Base-by-base conservation (phyloP, 495 filamentous ascomycete species). In the Halenospora varia region DNA sequence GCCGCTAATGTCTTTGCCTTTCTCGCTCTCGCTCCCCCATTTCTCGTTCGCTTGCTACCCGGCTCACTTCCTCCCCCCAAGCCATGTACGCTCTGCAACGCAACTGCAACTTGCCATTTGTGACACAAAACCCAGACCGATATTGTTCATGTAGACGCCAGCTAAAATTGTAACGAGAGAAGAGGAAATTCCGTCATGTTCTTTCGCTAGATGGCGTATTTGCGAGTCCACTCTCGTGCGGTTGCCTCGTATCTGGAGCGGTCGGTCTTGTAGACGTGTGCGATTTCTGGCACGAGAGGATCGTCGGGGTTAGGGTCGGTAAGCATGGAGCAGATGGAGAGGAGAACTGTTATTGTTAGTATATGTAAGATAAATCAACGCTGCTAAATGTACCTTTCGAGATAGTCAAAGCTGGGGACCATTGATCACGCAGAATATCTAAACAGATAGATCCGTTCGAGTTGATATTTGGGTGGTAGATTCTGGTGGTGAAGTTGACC, bases 381-480 rank as follows among this genome's bases (percentile, higher is more conserved):
- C 24, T 39, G 15, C n/a, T 17, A 22, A 19, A 68, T 79, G 51
- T 74, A 96, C 94, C 94, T 82, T 98, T 98, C 39, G 93, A 97
- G 66, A 98, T 97, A 58, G 94, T 98, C 72, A 98, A 82, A 41
- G 94, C 94, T 25, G 94, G 94, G 73, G 92, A 97, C 94, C 94
- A 98, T 79, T 98, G 94, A 72, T 98, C 94, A 76, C 94, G 84
- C 69, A 98, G 76, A 66, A 98, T 98, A 70, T 98, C 94, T 66
- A 98, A 77, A 75, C 94, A 98, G 77, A 98, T 98, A 73, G 91
- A 96, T 71, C 94, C 94, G 71, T 98, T 98, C 62, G 91, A 95
- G 82, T 98, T 98, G 91, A 98, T 98, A 77, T 98, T 98, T 68
- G 94, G 94, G 80, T 98, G 94, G 72, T 98, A 97, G 81, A 98